A percentile compares a stretch with the other conserved stretches of the same genome.
These are phyloP conservation scores for Nemania abortiva DNA, from an alignment of 2,329 filamentous ascomycete species.

Conservation along the genomic window DNA sequence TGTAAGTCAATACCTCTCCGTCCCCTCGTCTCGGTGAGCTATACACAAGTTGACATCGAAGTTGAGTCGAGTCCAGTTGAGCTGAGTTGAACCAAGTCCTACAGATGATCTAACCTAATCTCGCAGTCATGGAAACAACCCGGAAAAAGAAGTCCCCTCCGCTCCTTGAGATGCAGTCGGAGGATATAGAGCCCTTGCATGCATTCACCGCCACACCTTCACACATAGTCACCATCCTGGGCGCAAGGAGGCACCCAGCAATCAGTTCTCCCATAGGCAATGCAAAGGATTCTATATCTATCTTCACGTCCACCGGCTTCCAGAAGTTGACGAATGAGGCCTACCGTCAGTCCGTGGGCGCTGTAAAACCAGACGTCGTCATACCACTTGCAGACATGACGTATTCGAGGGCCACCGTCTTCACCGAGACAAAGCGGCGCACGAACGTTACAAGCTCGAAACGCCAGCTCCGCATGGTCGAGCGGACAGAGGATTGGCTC, in stretches of 20 bases:
- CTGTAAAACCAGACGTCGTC: slow-evolving; percentile 82
- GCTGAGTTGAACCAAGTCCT: neutral
- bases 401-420: slow-evolving; percentile 55
- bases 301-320: slow-evolving; percentile 91
- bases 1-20: slow-evolving; percentile 69
- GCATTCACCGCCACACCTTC: slow-evolving; percentile 80
- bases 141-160: slow-evolving; percentile 60
- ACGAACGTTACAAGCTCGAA: slow-evolving; percentile 69
- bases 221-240: slow-evolving; percentile 76
- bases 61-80: neutral
- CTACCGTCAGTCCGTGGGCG: slow-evolving; percentile 74
- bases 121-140: slow-evolving; percentile 65
- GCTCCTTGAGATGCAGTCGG: slow-evolving; percentile 58
- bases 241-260: slow-evolving; percentile 80
- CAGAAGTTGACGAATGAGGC: slow-evolving; percentile 74
- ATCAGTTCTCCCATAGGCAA: slow-evolving; percentile 79
- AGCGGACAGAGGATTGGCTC: slow-evolving; percentile 86
- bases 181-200: slow-evolving; percentile 69
- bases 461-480: slow-evolving; percentile 83
- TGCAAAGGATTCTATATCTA: slow-evolving; percentile 75
- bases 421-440: slow-evolving; percentile 69
- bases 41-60: neutral
- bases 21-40: neutral
- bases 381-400: slow-evolving; percentile 82
- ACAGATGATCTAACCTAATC: slow-evolving; percentile 9